A percentile compares a stretch with the other conserved stretches of the same genome.
phyloP scores from a whole-genome alignment of 1,139 yeast species.

The Suhomyces wounanorum region DNA sequence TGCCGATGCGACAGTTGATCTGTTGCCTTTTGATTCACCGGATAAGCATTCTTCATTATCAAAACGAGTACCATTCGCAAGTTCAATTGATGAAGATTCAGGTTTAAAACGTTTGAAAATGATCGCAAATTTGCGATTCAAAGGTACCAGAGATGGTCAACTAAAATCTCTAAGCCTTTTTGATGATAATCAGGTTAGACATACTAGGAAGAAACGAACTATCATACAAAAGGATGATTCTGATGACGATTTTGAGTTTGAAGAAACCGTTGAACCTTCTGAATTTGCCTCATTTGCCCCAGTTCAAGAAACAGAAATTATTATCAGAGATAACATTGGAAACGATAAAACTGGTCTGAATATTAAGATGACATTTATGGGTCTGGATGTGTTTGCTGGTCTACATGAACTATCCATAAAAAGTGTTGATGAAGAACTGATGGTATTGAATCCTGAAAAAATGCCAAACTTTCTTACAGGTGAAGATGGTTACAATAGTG shows the following conservation, averaged over 20 bases:
- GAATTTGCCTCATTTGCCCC: constrained; percentile 57
- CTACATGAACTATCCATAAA: constrained; percentile 65
- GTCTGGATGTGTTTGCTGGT: constrained; percentile 82
- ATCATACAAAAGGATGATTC: constrained; percentile 12
- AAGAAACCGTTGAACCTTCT: constrained; percentile 24
- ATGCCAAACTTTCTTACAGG: constrained; percentile 84
- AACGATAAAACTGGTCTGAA: constrained; percentile 19
- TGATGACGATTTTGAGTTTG: constrained; percentile 23
- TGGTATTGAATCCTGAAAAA: constrained; percentile 51
- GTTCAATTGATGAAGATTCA: constrained; percentile 7
- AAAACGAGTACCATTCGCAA: constrained; percentile 13
- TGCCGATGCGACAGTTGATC: constrained; percentile 65
- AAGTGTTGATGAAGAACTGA: constrained; percentile 30
- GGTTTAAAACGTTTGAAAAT: constrained; percentile 26
- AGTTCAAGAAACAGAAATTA: constrained; percentile 51
- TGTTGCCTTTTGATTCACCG: constrained; percentile 54
- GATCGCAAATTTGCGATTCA: constrained; percentile 56
- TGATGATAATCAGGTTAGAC: constrained; percentile 30
- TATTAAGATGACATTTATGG: constrained; percentile 57
- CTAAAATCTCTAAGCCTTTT: constrained; percentile 35
- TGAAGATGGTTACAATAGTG: constrained; percentile 59
- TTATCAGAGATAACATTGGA: constrained; percentile 31
- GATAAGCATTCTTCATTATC: constrained; percentile 32
- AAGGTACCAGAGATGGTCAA: constrained; percentile 47
- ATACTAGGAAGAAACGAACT: constrained; percentile 12